Evolutionary conservation across 495 filamentous ascomycete genomes (phyloP), one percentile per base, ranked within the genome.

Genomic region (Hypoxylon intermedium): DNA sequence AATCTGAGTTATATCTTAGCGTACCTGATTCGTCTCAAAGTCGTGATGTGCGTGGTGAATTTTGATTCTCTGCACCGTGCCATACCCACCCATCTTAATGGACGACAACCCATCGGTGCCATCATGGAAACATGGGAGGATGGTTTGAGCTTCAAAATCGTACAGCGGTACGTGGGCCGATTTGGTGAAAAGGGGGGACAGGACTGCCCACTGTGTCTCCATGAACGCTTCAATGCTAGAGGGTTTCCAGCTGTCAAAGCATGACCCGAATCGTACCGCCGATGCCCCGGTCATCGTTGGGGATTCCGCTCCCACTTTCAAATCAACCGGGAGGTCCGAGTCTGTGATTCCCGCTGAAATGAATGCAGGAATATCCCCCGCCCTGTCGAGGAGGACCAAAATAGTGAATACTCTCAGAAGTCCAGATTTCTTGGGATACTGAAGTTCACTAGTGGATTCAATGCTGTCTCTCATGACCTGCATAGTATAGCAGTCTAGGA

Each of bases 11-110:
- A 20, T 2, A 36, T 13, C 34, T 5, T n/a, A 2, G 13, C 38
- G 3, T 52, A 63, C 59, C 53, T 51, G 40, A 15, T 23, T 26
- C 0, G 15, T 7, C 21, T 24, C 31, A 23, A 52, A 63, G 20
- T 18, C n/a, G n/a, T 57, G 52, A 21, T 63, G 59, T 19, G n/a
- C 31, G 2, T 30, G 46, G 24, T 63, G 59, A 11, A 63, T 57
- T 31, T 51, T 47, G 23, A 63, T 45, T 38, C 36, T 58, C 13
- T 23, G 54, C 13, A 58, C 54, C 24, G 24, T 50, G 5, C 53
- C 47, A 16, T 51, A 41, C 7, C 53, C 59, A 11, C 46, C 53
- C 2, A 20, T 21, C 19, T 51, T 46, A 18, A 26, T 9, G 9
- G n/a, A 40, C 2, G 38, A 4, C 7, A 28, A 6, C 6, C 18